Conservation (phyloP, 345 rosid species). For the Lepidium africanum region DNA sequence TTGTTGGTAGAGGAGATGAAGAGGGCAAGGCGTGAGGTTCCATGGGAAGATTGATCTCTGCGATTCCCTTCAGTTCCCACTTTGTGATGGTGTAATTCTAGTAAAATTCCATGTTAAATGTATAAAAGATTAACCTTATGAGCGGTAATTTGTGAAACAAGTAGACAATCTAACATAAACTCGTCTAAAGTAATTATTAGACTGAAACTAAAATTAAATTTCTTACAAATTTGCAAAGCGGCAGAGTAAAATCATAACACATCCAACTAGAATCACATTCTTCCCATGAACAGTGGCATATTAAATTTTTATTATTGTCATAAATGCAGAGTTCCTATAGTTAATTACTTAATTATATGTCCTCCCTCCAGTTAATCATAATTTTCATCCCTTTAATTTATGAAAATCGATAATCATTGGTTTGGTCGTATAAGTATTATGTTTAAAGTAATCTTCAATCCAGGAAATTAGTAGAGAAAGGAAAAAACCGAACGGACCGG, state of each 20-base stretch:
- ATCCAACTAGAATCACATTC: no score
- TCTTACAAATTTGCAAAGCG: no score
- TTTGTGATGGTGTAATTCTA: background rate
- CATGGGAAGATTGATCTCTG: background rate
- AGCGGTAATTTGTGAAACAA: background rate
- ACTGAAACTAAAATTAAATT: no score
- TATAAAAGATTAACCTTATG: background rate
- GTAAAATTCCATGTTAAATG: background rate
- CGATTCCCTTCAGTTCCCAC: background rate
- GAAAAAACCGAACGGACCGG: background rate
- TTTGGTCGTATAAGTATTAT: background rate
- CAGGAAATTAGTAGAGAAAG: background rate
- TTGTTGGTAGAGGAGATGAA: slow-evolving; percentile 59
- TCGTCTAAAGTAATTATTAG: background rate
- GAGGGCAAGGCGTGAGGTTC: slow-evolving; percentile 44
- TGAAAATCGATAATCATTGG: background rate
- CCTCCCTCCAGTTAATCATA: no score
- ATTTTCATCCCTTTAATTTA: no score
- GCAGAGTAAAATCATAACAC: no score
- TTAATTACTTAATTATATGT: no score
- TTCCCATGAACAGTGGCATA: no score
- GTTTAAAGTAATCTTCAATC: background rate
- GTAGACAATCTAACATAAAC: background rate
- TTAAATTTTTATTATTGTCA: no score
- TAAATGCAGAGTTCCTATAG: no score